phyloP scores from a whole-genome alignment of 148 eudicot species.

The Hydrangea macrophylla region DNA sequence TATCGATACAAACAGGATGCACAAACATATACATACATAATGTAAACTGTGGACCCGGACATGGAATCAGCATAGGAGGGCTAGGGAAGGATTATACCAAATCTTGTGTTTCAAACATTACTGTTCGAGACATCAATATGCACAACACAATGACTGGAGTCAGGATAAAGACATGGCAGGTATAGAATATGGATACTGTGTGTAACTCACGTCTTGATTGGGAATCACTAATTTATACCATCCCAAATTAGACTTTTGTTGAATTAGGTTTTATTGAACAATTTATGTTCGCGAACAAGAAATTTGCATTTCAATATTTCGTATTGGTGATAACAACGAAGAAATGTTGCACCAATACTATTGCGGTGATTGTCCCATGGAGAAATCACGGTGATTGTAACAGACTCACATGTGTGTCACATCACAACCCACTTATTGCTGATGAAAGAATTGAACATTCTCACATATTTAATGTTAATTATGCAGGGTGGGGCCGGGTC shows the following conservation, averaged over 20 bases:
- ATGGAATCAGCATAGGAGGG: slow-evolving; percentile 96
- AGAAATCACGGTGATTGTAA: no score
- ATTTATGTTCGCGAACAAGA: no score
- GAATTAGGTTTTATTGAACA: background rate
- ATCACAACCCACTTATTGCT: background rate
- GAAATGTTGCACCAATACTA: no score
- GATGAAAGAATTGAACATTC: background rate
- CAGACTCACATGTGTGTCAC: no score
- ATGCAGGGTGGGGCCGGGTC: slow-evolving; percentile 91
- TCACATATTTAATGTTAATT: slow-evolving; percentile 4
- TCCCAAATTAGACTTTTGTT: background rate
- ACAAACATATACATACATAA: slow-evolving; percentile 70
- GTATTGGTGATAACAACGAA: no score
- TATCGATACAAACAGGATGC: slow-evolving; percentile 92
- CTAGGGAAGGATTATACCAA: slow-evolving; percentile 78
- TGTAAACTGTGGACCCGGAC: slow-evolving; percentile 95
- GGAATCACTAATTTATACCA: background rate
- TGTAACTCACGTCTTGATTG: background rate
- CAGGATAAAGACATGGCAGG: slow-evolving; percentile 99
- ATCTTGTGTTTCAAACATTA: slow-evolving; percentile 88
- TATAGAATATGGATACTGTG: slow-evolving; percentile 41
- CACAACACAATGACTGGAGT: slow-evolving; percentile 88
- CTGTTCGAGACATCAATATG: slow-evolving; percentile 65
- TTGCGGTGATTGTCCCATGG: no score
- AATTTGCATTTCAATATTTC: no score